These are phyloP conservation scores for Stygiomarasmius scandens DNA, from an alignment of 1,284 basidiomycete species.

Conservation along the genomic window DNA sequence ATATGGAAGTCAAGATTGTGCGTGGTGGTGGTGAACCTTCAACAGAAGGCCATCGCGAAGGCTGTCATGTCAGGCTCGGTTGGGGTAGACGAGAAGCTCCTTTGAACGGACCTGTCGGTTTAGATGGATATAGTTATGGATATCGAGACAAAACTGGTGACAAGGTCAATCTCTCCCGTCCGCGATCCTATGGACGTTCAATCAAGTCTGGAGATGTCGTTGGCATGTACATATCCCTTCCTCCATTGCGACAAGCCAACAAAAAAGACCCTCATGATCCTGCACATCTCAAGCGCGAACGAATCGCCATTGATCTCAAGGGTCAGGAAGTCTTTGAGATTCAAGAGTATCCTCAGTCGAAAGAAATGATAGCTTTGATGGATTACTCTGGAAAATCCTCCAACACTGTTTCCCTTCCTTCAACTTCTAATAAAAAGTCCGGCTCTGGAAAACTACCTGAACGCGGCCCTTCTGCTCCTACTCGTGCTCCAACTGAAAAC, in stretches of 20 bases:
- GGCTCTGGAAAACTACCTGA: constrained; percentile 58
- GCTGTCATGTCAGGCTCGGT: constrained; percentile 87
- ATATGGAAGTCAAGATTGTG: constrained; percentile 86
- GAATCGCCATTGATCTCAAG: constrained; percentile 92
- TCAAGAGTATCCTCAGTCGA: constrained; percentile 87
- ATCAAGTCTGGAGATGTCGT: constrained; percentile 88
- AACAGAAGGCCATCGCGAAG: constrained; percentile 56
- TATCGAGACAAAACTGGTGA: constrained; percentile 91
- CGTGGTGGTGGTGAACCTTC: constrained; percentile 71
- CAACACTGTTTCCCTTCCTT: constrained; percentile 58
- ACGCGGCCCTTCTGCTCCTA: constrained; percentile 31
- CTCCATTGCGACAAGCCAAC: constrained; percentile 59
- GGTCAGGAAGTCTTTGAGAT: constrained; percentile 97
- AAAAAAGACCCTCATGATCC: constrained; percentile 69
- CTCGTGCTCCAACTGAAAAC: constrained; percentile 26
- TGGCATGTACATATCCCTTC: constrained; percentile 92
- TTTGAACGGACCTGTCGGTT: constrained; percentile 89
- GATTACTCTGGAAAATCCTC: constrained; percentile 67
- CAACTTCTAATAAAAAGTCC: constrained; percentile 61
- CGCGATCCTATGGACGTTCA: constrained; percentile 73
- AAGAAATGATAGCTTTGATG: constrained; percentile 92
- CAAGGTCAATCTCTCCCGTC: constrained; percentile 84
- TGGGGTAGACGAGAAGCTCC: constrained; percentile 92
- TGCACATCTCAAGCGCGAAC: constrained; percentile 79
- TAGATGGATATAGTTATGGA: constrained; percentile 94